Evolutionary conservation across 1,284 basidiomycete genomes (phyloP).

Genomic region (Pterulicium gracile): DNA sequence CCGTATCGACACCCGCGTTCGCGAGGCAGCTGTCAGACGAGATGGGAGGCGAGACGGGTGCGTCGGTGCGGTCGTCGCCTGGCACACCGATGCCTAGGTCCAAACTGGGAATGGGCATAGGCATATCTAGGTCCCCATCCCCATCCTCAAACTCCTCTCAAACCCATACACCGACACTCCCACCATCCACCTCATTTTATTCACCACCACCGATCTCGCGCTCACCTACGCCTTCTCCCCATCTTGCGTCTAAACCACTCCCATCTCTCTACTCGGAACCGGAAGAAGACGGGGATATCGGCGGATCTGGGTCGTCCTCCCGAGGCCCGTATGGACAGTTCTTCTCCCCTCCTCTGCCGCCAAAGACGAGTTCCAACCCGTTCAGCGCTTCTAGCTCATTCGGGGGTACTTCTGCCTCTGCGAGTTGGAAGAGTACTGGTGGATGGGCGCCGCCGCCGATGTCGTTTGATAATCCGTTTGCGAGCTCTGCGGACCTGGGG

Average conservation of each 20-base stretch:
- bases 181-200: no score
- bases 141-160: neutral
- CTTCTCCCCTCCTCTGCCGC: neutral
- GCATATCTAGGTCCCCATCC: neutral
- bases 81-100: neutral
- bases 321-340: neutral
- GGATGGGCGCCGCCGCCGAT: neutral
- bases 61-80: neutral
- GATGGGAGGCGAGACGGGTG: neutral
- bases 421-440: no score
- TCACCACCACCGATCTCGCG: no score
- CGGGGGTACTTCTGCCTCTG: constrained; percentile 4
- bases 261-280: neutral
- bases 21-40: neutral
- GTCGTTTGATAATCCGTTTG: neutral
- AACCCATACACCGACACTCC: neutral
- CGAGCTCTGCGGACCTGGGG: constrained; percentile 13
- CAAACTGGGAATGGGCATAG: neutral
- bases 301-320: neutral
- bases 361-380: constrained; percentile 3
- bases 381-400: constrained; percentile 8
- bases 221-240: no score
- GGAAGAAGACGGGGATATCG: neutral
- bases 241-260: neutral
- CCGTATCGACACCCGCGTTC: neutral